Evolutionary conservation across 768 basidiomycete species (phyloP).

Genomic region (Mycena polygramma): DNA sequence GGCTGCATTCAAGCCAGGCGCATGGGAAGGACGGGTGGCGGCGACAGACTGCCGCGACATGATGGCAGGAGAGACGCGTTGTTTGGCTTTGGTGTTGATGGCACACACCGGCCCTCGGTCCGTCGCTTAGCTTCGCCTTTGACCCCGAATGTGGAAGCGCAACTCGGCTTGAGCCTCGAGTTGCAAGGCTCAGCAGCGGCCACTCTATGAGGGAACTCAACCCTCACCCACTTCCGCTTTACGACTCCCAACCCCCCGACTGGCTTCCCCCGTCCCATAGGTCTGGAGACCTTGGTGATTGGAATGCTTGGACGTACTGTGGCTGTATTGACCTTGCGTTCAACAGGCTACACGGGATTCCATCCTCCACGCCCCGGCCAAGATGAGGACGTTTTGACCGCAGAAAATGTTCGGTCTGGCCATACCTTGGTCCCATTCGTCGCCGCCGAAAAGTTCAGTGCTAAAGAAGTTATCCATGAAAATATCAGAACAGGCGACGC

Average conservation of each 20-base stretch:
- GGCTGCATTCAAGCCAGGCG: slow-evolving; percentile 50
- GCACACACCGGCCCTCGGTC: not conserved
- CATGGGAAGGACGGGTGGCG: slow-evolving; percentile 64
- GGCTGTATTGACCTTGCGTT: slow-evolving; percentile 1
- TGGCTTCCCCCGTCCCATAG: slow-evolving; percentile 81
- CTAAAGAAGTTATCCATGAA: slow-evolving; percentile 65
- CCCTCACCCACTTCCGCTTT: slow-evolving; percentile 58
- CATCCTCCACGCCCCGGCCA: slow-evolving; percentile 81
- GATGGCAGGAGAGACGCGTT: slow-evolving; percentile 10
- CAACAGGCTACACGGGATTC: slow-evolving; percentile 80
- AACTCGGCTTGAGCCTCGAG: not conserved
- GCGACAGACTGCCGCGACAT: slow-evolving; percentile 67
- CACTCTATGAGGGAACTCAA: slow-evolving; percentile 19
- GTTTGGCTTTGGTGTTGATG: slow-evolving; percentile 12
- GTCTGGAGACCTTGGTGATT: slow-evolving; percentile 77
- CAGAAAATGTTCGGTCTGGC: slow-evolving; percentile 75
- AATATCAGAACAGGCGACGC: slow-evolving; percentile 65
- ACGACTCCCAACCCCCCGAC: slow-evolving; percentile 75
- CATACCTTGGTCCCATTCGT: slow-evolving; percentile 68
- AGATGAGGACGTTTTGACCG: slow-evolving; percentile 80
- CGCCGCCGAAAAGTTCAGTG: slow-evolving; percentile 76
- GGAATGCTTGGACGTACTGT: not conserved
- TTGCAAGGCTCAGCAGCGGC: slow-evolving; percentile 5
- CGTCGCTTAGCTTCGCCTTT: slow-evolving; percentile 26
- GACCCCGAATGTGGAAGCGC: too few species aligned